Evolutionary conservation across 345 rosid genomes (phyloP).

Genomic region (Mallotus nudiflorus): DNA sequence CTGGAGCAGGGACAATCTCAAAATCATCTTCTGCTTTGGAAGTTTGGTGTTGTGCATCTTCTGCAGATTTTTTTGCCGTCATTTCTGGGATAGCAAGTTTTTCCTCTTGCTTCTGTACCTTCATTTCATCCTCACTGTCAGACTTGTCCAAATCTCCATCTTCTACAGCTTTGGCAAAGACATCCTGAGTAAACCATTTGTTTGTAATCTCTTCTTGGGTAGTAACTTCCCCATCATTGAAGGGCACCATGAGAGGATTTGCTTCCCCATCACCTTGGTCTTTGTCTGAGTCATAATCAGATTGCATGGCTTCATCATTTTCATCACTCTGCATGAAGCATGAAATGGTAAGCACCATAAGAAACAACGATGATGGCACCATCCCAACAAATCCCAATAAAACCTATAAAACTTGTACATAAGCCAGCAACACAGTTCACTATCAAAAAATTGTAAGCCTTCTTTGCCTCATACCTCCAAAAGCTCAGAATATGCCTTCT

Average conservation of each 20-base stretch:
- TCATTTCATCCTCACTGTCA: slow-evolving; percentile 57
- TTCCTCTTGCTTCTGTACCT: slow-evolving; percentile 31
- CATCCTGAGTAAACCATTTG: slow-evolving; percentile 84
- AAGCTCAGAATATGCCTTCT: slow-evolving; percentile 57
- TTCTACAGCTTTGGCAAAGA: slow-evolving; percentile 76
- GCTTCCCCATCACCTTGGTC: slow-evolving; percentile 55
- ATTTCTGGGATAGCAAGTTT: slow-evolving; percentile 28
- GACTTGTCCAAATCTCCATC: slow-evolving; percentile 65
- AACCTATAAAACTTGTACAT: background rate
- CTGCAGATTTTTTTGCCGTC: slow-evolving; percentile 20
- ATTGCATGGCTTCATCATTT: slow-evolving; percentile 38
- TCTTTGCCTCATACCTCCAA: slow-evolving; percentile 61
- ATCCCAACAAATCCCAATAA: background rate
- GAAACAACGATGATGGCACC: background rate
- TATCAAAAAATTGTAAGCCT: no score
- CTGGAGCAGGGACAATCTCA: slow-evolving; percentile 82
- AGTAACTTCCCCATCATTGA: slow-evolving; percentile 61
- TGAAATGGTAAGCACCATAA: background rate
- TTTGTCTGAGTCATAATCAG: slow-evolving; percentile 73
- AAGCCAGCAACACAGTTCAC: background rate
- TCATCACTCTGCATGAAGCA: slow-evolving; percentile 54
- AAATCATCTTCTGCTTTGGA: slow-evolving; percentile 54
- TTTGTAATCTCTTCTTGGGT: slow-evolving; percentile 70
- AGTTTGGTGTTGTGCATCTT: slow-evolving; percentile 19
- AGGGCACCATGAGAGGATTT: slow-evolving; percentile 78